phyloP scores from a whole-genome alignment of 2,329 filamentous ascomycete species.

The Alternaria sp. region DNA sequence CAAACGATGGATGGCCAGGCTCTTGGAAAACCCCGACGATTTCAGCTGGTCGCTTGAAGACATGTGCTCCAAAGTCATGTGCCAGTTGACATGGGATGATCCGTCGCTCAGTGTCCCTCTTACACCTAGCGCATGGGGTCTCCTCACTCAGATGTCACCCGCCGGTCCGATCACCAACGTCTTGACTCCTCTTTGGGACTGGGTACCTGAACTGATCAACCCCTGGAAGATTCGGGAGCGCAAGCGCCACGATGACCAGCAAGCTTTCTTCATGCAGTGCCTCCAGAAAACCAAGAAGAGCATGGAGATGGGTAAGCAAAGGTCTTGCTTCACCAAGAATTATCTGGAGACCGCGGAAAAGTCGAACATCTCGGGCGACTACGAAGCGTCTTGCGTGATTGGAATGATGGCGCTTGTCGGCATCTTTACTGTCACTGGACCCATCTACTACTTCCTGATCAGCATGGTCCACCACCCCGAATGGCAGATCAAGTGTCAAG shows the following conservation, averaged over 20 bases:
- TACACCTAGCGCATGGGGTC: slow-evolving; percentile 63
- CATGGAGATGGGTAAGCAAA: slow-evolving; percentile 46
- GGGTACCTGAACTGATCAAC: slow-evolving; percentile 59
- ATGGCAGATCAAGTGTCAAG: slow-evolving; percentile 48
- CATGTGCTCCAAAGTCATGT: slow-evolving; percentile 67
- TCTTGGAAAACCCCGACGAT: slow-evolving; percentile 61
- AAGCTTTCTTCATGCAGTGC: slow-evolving; percentile 63
- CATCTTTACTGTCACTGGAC: slow-evolving; percentile 52
- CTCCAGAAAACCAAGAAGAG: slow-evolving; percentile 49
- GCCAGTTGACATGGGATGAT: slow-evolving; percentile 63
- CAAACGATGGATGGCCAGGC: slow-evolving; percentile 62
- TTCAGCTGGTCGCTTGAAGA: slow-evolving; percentile 63
- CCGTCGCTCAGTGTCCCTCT: slow-evolving; percentile 59
- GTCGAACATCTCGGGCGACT: slow-evolving; percentile 50
- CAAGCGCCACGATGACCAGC: slow-evolving; percentile 63
- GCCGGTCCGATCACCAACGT: slow-evolving; percentile 67
- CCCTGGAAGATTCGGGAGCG: slow-evolving; percentile 64
- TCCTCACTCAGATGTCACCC: slow-evolving; percentile 66
- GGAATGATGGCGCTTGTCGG: slow-evolving; percentile 53
- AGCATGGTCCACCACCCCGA: slow-evolving; percentile 50
- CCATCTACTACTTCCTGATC: slow-evolving; percentile 51
- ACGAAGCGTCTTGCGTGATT: slow-evolving; percentile 52
- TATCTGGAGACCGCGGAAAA: slow-evolving; percentile 53
- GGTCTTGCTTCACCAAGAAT: slow-evolving; percentile 44
- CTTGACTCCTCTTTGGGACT: slow-evolving; percentile 63